Evolutionary conservation across 495 filamentous ascomycete species (phyloP).

Genomic region (Eremomyces bilateralis): DNA sequence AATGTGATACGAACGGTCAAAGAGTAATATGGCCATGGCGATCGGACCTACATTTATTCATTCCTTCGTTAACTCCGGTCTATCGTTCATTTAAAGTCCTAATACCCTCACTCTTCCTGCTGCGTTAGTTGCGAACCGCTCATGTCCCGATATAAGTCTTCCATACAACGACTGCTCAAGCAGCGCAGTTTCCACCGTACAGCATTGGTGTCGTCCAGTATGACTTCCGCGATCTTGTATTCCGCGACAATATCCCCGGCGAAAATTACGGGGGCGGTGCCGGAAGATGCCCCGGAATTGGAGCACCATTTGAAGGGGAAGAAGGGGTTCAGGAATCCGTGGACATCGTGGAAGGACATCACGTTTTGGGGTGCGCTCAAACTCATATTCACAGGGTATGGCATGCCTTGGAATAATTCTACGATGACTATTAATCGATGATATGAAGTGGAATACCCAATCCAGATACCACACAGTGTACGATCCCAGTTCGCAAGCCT

Average conservation of each 20-base stretch:
- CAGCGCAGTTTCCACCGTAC: neutral
- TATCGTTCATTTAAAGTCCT: too few species aligned
- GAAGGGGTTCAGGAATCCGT: conserved; percentile 38
- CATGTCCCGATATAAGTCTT: too few species aligned
- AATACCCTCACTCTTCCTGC: too few species aligned
- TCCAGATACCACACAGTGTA: conserved; percentile 42
- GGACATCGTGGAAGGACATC: conserved; percentile 15
- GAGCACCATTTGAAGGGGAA: conserved; percentile 35
- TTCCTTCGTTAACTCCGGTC: too few species aligned
- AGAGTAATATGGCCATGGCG: too few species aligned
- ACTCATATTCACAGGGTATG: neutral
- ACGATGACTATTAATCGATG: neutral
- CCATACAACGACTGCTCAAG: too few species aligned
- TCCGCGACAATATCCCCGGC: conserved; percentile 29
- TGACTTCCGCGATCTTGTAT: conserved; percentile 28
- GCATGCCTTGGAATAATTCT: neutral
- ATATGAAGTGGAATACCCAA: conserved; percentile 11
- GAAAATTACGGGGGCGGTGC: conserved; percentile 22
- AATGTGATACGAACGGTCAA: too few species aligned
- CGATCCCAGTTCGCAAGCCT: conserved; percentile 45
- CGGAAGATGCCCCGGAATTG: conserved; percentile 31
- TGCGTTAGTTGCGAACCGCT: too few species aligned
- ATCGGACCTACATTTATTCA: too few species aligned
- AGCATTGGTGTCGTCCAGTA: conserved; percentile 6
- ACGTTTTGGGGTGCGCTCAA: conserved; percentile 2